Conservation (phyloP, 495 filamentous ascomycete species). For the Cryomyces minteri region DNA sequence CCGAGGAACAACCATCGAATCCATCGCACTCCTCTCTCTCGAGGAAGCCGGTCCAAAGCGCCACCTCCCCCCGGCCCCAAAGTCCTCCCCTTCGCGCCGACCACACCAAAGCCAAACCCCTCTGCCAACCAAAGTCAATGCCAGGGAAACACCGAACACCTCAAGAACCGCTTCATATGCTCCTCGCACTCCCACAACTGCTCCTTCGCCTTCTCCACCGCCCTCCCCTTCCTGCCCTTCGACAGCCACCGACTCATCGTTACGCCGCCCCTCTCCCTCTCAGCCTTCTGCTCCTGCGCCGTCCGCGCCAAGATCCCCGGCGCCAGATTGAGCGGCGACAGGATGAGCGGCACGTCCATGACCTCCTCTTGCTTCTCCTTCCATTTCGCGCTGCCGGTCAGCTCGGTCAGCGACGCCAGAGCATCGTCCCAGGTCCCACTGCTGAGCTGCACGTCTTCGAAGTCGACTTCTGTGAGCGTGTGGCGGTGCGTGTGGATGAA, state of each 20-base stretch:
- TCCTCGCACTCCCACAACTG: slow-evolving; percentile 21
- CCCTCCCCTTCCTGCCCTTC: slow-evolving; percentile 7
- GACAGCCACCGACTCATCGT: slow-evolving; percentile 7
- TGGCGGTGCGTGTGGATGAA: slow-evolving; percentile 41
- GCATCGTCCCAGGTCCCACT: slow-evolving; percentile 60
- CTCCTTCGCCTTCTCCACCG: slow-evolving; percentile 17
- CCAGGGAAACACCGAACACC: slow-evolving; percentile 21
- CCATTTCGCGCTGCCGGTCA: slow-evolving; percentile 33
- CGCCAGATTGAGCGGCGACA: slow-evolving; percentile 10
- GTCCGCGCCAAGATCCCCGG: slow-evolving; percentile 8
- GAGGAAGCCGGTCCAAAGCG: too few species aligned
- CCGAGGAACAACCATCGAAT: too few species aligned
- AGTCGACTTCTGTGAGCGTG: slow-evolving; percentile 50
- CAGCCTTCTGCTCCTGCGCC: slow-evolving; percentile 4
- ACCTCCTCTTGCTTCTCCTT: slow-evolving; percentile 27
- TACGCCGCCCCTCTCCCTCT: not conserved
- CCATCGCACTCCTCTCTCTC: too few species aligned
- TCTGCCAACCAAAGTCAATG: slow-evolving; percentile 11
- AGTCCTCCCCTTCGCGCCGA: not conserved
- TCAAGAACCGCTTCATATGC: slow-evolving; percentile 25
- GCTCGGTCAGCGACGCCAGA: slow-evolving; percentile 40
- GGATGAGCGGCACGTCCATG: slow-evolving; percentile 17
- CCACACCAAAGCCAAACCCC: not conserved
- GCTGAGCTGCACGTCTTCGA: slow-evolving; percentile 46
- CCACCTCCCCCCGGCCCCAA: too few species aligned